phyloP scores from a whole-genome alignment of 495 filamentous ascomycete species.

The Trichoderma asperelloides region DNA sequence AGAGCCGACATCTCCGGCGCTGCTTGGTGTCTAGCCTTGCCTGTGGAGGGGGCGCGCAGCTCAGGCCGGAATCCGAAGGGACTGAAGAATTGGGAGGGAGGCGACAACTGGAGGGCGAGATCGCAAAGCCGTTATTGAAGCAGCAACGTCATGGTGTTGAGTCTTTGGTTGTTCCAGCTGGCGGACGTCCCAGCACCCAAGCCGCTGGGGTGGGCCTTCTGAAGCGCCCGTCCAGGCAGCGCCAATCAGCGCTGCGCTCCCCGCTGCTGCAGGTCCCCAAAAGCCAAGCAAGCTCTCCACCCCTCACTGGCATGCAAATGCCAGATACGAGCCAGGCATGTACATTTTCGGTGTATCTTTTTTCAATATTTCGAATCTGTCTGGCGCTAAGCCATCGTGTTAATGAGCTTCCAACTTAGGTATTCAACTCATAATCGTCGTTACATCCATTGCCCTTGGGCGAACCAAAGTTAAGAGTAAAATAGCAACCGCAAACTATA shows the following conservation, averaged over 20 bases:
- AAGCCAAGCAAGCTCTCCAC: not conserved
- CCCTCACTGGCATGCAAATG: not conserved
- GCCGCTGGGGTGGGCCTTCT: not conserved
- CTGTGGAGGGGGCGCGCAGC: not conserved
- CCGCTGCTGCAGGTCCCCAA: not conserved
- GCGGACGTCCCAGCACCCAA: not conserved
- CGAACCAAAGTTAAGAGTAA: too few relatives aligned
- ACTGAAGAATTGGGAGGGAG: not conserved
- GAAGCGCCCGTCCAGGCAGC: not conserved
- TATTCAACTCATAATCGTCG: too few relatives aligned
- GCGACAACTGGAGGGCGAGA: not conserved
- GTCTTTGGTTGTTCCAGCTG: not conserved
- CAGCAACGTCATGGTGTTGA: conserved; percentile 4
- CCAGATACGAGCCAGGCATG: too few relatives aligned
- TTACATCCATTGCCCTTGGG: too few relatives aligned
- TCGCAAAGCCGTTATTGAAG: not conserved
- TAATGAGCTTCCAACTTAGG: too few relatives aligned
- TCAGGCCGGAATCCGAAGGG: not conserved
- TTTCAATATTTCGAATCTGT: too few relatives aligned
- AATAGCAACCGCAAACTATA: too few relatives aligned
- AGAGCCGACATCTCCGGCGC: conserved; percentile 2
- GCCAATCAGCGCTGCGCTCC: not conserved
- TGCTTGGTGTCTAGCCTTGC: not conserved
- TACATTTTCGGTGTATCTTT: too few relatives aligned
- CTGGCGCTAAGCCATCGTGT: too few relatives aligned